Evolutionary conservation across 2,329 filamentous ascomycete genomes (phyloP).

Genomic region (Colletotrichum tropicicola): DNA sequence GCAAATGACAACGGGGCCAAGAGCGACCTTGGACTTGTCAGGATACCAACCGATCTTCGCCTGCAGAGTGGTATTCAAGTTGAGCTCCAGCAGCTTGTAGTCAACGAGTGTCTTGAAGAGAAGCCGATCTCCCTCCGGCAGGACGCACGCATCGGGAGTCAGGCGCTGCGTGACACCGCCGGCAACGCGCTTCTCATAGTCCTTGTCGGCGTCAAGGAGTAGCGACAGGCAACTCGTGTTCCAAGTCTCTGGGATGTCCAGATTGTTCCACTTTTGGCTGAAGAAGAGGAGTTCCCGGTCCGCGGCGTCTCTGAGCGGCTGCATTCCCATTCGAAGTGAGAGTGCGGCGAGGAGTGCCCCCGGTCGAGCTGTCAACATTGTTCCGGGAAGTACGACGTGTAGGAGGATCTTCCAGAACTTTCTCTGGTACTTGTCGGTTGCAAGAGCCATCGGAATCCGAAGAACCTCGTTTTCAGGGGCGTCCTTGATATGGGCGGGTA

Average conservation of each 20-base stretch:
- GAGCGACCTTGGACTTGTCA: conserved; percentile 48
- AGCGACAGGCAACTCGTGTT: conserved; percentile 53
- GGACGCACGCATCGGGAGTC: conserved; percentile 34
- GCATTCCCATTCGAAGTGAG: conserved; percentile 56
- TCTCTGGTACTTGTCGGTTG: conserved; percentile 41
- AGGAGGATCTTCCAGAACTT: conserved; percentile 59
- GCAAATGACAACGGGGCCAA: conserved; percentile 54
- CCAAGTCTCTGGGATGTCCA: conserved; percentile 60
- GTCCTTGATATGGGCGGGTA: conserved; percentile 52
- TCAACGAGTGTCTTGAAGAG: conserved; percentile 55
- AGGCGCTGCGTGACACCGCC: conserved; percentile 32
- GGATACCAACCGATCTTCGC: conserved; percentile 56
- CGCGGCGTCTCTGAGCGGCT: conserved; percentile 48
- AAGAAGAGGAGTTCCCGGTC: conserved; percentile 51
- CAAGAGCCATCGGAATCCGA: conserved; percentile 54
- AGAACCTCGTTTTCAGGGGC: conserved; percentile 43
- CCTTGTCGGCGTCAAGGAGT: conserved; percentile 55
- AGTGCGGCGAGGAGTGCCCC: conserved; percentile 57
- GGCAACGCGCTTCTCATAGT: conserved; percentile 40
- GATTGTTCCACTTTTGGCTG: conserved; percentile 54
- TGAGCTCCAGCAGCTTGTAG: conserved; percentile 56
- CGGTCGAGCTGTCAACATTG: conserved; percentile 52
- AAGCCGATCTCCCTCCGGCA: conserved; percentile 45
- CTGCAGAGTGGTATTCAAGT: conserved; percentile 53
- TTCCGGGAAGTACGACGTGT: conserved; percentile 57